These are phyloP conservation scores for Globisporangium orthogonon DNA, from an alignment of 352 stramenopile species.

Conservation along the genomic window DNA sequence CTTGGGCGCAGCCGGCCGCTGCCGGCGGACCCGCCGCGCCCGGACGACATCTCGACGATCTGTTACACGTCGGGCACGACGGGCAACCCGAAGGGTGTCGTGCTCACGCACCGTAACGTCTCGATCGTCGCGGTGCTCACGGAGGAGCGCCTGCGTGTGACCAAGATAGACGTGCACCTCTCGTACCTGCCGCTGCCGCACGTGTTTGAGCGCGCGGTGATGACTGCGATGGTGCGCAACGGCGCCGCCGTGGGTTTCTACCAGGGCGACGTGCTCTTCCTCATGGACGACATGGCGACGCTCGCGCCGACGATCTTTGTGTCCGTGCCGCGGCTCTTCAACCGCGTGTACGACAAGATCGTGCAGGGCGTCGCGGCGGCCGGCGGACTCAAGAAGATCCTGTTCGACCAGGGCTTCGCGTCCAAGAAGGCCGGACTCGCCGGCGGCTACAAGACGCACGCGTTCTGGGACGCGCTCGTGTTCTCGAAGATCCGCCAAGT, in stretches of 20 bases:
- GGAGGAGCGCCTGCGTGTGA: constrained; percentile 25
- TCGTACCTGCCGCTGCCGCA: constrained; percentile 96
- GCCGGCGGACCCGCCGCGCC: constrained; percentile 36
- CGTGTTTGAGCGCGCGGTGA: constrained; percentile 94
- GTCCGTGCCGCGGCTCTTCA: constrained; percentile 93
- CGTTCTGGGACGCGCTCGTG: constrained; percentile 93
- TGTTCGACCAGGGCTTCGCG: constrained; percentile 61
- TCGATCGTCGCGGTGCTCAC: constrained; percentile 16
- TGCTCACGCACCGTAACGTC: constrained; percentile 89
- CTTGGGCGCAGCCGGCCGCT: constrained; percentile 31
- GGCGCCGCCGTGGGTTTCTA: constrained; percentile 67
- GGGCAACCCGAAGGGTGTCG: constrained; percentile 93
- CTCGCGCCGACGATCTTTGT: constrained; percentile 91
- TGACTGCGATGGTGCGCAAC: constrained; percentile 78
- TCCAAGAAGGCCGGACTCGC: constrained; percentile 47
- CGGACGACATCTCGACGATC: constrained; percentile 89
- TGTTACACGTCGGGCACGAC: constrained; percentile 96
- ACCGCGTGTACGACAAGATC: constrained; percentile 97
- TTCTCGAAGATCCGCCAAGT: constrained; percentile 93
- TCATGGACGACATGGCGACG: constrained; percentile 93
- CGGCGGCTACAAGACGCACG: constrained; percentile 54
- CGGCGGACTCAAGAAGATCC: constrained; percentile 52
- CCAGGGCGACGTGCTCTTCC: constrained; percentile 83
- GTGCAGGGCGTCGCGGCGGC: constrained; percentile 57
- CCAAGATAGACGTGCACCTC: constrained; percentile 84